Evolutionary conservation across 352 stramenopile genomes (phyloP).

Genomic region (Pythium volutum): DNA sequence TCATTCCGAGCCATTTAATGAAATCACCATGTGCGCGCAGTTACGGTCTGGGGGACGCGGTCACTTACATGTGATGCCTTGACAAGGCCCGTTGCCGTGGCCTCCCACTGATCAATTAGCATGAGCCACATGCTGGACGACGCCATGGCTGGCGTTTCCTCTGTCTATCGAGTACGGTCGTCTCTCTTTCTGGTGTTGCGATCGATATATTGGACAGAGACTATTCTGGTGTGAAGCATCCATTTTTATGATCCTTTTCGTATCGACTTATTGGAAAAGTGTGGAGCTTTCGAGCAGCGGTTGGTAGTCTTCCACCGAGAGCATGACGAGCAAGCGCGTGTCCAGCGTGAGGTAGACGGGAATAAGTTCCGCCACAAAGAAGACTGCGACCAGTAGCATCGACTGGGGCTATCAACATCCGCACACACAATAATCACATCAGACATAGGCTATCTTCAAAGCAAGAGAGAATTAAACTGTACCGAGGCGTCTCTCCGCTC

Average conservation of each 20-base stretch:
- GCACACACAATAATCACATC: too few relatives aligned
- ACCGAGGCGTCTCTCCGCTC: slow-evolving; percentile 65
- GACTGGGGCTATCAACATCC: slow-evolving; percentile 56
- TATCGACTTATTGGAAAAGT: slow-evolving; percentile 41
- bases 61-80: slow-evolving; percentile 17
- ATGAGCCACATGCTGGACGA: slow-evolving; percentile 10
- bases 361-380: slow-evolving; percentile 72
- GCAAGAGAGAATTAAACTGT: background rate
- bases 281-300: slow-evolving; percentile 59
- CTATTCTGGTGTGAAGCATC: slow-evolving; percentile 12
- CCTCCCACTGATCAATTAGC: slow-evolving; percentile 19
- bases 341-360: slow-evolving; percentile 82
- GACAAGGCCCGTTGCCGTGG: background rate
- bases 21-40: background rate
- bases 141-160: slow-evolving; percentile 6
- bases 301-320: slow-evolving; percentile 81
- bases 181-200: background rate
- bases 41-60: background rate
- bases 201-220: background rate
- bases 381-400: slow-evolving; percentile 81
- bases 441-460: background rate
- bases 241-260: slow-evolving; percentile 3
- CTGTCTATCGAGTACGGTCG: background rate
- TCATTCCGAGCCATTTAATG: background rate
- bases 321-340: slow-evolving; percentile 65